Evolutionary conservation across 2,329 filamentous ascomycete species (phyloP).

Genomic region (Cordyceps javanica): DNA sequence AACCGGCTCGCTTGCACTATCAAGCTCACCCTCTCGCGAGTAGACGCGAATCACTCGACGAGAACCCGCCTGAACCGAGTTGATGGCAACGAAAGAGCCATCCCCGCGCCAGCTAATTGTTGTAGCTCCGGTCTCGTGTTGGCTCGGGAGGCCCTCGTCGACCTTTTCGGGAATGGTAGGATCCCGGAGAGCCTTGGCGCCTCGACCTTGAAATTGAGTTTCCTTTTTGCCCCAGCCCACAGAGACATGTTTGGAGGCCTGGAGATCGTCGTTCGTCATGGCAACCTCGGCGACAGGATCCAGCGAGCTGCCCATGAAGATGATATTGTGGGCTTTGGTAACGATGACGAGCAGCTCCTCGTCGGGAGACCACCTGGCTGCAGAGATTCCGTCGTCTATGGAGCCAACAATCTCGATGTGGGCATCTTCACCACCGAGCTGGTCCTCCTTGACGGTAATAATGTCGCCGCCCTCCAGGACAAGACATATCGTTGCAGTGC

Average conservation of each 20-base stretch:
- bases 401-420: constrained; percentile 94
- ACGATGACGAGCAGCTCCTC: constrained; percentile 83
- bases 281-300: constrained; percentile 72
- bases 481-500: constrained; percentile 70
- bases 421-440: constrained; percentile 49
- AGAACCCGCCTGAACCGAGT: constrained; percentile 60
- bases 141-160: constrained; percentile 72
- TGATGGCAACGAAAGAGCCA: constrained; percentile 84
- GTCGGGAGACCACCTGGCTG: constrained; percentile 90
- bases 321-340: constrained; percentile 69
- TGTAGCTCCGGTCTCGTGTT: constrained; percentile 63
- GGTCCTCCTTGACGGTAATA: constrained; percentile 67
- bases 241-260: constrained; percentile 86
- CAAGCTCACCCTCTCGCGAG: constrained; percentile 80
- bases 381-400: constrained; percentile 84
- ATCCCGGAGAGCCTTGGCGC: constrained; percentile 79
- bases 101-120: constrained; percentile 92
- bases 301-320: constrained; percentile 91
- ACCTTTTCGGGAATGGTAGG: constrained; percentile 92
- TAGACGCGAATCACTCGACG: constrained; percentile 84
- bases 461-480: constrained; percentile 90
- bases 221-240: constrained; percentile 98
- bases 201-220: constrained; percentile 92
- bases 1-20: constrained; percentile 91
- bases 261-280: constrained; percentile 70